These are phyloP conservation scores for Tanacetum coccineum DNA, from an alignment of 129 eudicot species.

Conservation along the genomic window DNA sequence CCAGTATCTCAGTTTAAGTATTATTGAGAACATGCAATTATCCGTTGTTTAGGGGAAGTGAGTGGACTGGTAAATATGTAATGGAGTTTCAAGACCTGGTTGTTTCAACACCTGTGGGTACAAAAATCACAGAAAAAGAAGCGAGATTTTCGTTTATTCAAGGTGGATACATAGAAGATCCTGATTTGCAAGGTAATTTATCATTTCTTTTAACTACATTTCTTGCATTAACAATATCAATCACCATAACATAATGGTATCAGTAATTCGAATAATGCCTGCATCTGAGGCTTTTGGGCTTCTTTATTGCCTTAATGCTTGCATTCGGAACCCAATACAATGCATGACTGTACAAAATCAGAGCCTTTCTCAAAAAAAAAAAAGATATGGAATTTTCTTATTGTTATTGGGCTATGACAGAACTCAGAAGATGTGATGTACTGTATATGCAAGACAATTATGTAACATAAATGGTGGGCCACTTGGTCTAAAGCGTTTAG, in stretches of 20 bases:
- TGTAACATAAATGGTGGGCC: no score
- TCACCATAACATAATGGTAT: no score
- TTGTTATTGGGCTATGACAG: no score
- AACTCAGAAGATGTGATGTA: no score
- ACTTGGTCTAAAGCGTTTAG: no score
- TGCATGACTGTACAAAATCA: no score
- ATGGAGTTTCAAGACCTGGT: constrained; percentile 68
- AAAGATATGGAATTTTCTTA: no score
- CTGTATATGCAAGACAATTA: no score
- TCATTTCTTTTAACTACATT: neutral
- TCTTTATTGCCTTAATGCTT: neutral
- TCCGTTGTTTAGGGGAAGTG: constrained; percentile 60
- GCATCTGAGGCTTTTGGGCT: constrained; percentile 18
- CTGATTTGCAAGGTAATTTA: no score
- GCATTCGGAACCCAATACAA: neutral
- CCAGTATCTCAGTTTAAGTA: constrained; percentile 1
- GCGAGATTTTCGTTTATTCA: constrained; percentile 80
- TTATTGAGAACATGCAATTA: neutral
- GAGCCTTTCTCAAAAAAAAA: no score
- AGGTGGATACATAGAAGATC: no score
- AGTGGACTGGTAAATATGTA: constrained; percentile 85
- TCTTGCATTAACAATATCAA: no score
- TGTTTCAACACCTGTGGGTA: constrained; percentile 35
- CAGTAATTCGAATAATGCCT: neutral
- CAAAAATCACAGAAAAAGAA: constrained; percentile 36